phyloP scores from a whole-genome alignment of 805 yeast species.

The Maudiozyma serrabonitensis region DNA sequence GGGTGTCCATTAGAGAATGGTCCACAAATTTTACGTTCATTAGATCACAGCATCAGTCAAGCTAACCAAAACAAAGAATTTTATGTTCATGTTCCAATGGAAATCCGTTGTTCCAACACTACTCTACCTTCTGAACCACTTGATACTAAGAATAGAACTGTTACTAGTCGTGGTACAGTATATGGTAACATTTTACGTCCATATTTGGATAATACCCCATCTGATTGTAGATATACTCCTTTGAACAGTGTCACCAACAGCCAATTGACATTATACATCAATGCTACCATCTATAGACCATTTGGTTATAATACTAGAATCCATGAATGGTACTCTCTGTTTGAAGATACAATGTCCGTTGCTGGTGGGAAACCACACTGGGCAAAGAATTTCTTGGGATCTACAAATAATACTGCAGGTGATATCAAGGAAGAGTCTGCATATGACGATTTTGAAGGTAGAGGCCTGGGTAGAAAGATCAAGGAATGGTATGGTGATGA shows the following conservation, averaged over 20 bases:
- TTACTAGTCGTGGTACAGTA: conserved; percentile 62
- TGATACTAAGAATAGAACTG: conserved; percentile 43
- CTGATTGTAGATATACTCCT: conserved; percentile 43
- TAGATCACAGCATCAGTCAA: conserved; percentile 48
- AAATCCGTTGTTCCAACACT: conserved; percentile 86
- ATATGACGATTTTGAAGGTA: conserved; percentile 58
- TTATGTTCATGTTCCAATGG: conserved; percentile 91
- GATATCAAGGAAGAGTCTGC: conserved; percentile 30
- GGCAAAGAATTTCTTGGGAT: conserved; percentile 91
- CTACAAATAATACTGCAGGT: conserved; percentile 28
- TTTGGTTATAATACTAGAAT: conserved; percentile 66
- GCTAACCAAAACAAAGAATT: conserved; percentile 56
- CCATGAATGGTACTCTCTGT: conserved; percentile 70
- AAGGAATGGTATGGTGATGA: conserved; percentile 74
- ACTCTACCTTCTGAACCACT: conserved; percentile 36
- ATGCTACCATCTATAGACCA: conserved; percentile 96
- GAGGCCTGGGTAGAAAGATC: conserved; percentile 64
- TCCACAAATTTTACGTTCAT: conserved; percentile 54
- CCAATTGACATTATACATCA: conserved; percentile 76
- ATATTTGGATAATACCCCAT: conserved; percentile 70
- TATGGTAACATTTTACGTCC: conserved; percentile 81
- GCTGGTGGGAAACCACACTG: conserved; percentile 95
- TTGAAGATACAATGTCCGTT: conserved; percentile 65
- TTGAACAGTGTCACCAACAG: conserved; percentile 43
- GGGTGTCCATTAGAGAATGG: conserved; percentile 83